A percentile compares a stretch with the other conserved stretches of the same genome.
These are phyloP conservation scores for Thermomyces lanuginosus DNA, from an alignment of 2,329 filamentous ascomycete genomes.

Conservation along the genomic window DNA sequence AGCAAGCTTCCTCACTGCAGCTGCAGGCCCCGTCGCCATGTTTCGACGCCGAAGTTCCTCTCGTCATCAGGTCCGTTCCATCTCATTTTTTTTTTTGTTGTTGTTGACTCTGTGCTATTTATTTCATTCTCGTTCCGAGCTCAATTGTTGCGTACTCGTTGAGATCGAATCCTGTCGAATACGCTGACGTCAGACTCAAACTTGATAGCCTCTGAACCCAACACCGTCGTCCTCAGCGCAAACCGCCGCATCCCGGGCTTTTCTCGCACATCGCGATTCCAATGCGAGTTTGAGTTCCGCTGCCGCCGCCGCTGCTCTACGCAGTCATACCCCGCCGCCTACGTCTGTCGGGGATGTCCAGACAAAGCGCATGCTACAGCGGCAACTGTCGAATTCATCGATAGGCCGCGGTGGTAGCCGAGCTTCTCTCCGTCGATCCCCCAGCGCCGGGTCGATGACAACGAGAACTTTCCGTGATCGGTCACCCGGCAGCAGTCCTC, in stretches of 20 bases:
- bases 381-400: constrained; percentile 57
- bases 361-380: constrained; percentile 67
- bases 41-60: constrained; percentile 8
- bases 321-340: constrained; percentile 59
- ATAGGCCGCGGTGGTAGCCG: constrained; percentile 29
- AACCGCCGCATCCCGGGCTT: constrained; percentile 66
- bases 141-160: background rate
- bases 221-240: constrained; percentile 57
- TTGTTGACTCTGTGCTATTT: background rate
- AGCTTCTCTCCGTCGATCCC: constrained; percentile 42
- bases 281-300: constrained; percentile 59
- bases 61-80: constrained; percentile 7
- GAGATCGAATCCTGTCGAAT: constrained; percentile 1
- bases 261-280: constrained; percentile 50
- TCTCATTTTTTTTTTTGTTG: background rate
- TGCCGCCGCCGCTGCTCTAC: constrained; percentile 71
- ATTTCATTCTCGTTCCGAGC: constrained; percentile 1
- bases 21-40: constrained; percentile 5
- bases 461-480: constrained; percentile 73
- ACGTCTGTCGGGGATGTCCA: constrained; percentile 68
- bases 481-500: constrained; percentile 44
- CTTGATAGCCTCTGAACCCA: constrained; percentile 42
- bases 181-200: constrained; percentile 6
- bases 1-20: constrained; percentile 3
- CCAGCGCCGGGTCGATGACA: constrained; percentile 68